These are phyloP conservation scores for Annona squamosa DNA, from an alignment of 164 flowering plant genomes.

Conservation along the genomic window DNA sequence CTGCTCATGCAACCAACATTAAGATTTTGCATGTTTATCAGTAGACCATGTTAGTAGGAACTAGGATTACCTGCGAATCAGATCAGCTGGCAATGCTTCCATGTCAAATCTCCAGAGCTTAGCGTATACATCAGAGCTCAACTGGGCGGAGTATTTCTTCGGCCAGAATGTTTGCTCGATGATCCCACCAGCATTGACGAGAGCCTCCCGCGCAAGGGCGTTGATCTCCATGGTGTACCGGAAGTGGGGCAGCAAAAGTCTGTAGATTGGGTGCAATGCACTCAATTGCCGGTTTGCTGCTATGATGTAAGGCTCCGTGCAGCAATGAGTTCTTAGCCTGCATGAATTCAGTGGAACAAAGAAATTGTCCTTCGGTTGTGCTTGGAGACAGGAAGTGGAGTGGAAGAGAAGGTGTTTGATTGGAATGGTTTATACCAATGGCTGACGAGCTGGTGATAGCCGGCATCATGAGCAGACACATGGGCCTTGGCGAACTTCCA, in stretches of 20 bases:
- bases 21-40: neutral
- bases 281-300: slow-evolving; percentile 68
- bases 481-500: slow-evolving; percentile 77
- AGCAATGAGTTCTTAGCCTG: slow-evolving; percentile 69
- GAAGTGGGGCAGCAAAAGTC: slow-evolving; percentile 57
- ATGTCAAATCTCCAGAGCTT: slow-evolving; percentile 56
- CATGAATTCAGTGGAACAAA: slow-evolving; percentile 2
- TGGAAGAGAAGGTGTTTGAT: neutral
- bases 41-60: neutral
- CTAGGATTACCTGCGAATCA: slow-evolving; percentile 42
- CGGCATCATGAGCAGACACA: slow-evolving; percentile 60
- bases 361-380: too few relatives aligned
- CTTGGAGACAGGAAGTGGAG: too few relatives aligned
- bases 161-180: slow-evolving; percentile 55
- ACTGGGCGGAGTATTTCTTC: slow-evolving; percentile 42
- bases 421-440: slow-evolving; percentile 50
- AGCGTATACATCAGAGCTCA: slow-evolving; percentile 54
- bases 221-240: slow-evolving; percentile 84
- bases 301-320: slow-evolving; percentile 61
- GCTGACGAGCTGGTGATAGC: slow-evolving; percentile 56
- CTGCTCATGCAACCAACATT: slow-evolving; percentile 17
- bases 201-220: slow-evolving; percentile 49
- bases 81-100: slow-evolving; percentile 58
- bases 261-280: slow-evolving; percentile 66
- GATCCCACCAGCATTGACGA: slow-evolving; percentile 54